Base-by-base conservation (phyloP, 177 flowering plant species). In the Telopea speciosissima region DNA sequence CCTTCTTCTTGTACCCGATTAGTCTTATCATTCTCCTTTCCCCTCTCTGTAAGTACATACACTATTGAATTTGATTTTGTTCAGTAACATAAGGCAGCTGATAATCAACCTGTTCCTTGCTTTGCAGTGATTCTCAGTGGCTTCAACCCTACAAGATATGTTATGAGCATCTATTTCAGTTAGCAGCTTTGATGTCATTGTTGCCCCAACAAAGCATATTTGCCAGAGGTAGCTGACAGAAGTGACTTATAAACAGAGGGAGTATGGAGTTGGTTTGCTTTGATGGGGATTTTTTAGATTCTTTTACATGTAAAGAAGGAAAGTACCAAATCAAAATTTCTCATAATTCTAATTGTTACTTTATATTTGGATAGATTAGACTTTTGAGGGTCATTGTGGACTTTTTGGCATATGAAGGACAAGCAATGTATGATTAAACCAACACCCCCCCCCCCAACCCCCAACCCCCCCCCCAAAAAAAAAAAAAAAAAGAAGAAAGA, bases 1-100 rank as follows among this genome's bases (percentile, higher is more conserved):
- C 98, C 10, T 88, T 93, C 77, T 96, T 96, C 88, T 85, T 96
- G 71, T 96, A 96, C 77, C 99, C 99, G 33, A 96, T 96, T 69
- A 97, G 98, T 67, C 59, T 83, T 66, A 84, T 86, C 65, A 86
- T 96, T 65, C 84, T 93, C 77, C 89, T 96, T 65, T 83, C 89
- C 60, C 97, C 96, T 1, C 82, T 93, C 64, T 82, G 96, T 92
- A 83, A 89, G 96, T 85, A 54, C 66, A 66, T 36, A 25, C 2
- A 61, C 65, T 22, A 25, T 23, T 22, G 8, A 16, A 14, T 63
- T 60, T 44, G 12, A 63, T 24, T 49, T 70, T 6, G n/a, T 26
- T 67, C 8, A 36, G 26, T 8, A 14, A 22, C 54, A 31, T 36
- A 31, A 24, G 44, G 21, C 25, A 21, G 22, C 14, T 17, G 12